Percentiles rank a stretch among this genome's conserved stretches.
These are phyloP conservation scores for Pterocarpus macrocarpus DNA, from an alignment of 306 rosid species.

Conservation along the genomic window DNA sequence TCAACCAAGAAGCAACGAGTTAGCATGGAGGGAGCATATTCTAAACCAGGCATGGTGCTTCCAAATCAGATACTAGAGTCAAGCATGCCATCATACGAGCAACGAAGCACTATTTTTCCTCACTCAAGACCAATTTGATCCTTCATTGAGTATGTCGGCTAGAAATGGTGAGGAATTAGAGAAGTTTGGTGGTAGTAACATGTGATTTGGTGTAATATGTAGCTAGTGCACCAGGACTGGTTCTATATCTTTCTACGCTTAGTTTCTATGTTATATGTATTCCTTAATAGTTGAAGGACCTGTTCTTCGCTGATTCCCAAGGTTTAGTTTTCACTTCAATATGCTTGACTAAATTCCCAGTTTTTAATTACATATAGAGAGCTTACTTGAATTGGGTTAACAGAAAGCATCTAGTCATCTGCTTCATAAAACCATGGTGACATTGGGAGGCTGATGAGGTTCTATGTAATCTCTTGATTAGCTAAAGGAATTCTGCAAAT, in stretches of 20 bases:
- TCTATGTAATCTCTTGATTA: neutral
- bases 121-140: constrained; percentile 66
- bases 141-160: constrained; percentile 58
- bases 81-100: constrained; percentile 76
- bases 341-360: constrained; percentile 34
- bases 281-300: constrained; percentile 52
- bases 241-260: constrained; percentile 45
- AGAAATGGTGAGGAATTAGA: constrained; percentile 58
- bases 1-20: constrained; percentile 68
- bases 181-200: constrained; percentile 56
- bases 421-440: constrained; percentile 11
- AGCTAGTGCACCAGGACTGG: constrained; percentile 50
- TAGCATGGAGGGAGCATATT: constrained; percentile 56
- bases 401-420: constrained; percentile 36
- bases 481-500: constrained; percentile 27
- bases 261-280: constrained; percentile 53
- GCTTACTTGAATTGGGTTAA: constrained; percentile 47
- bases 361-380: constrained; percentile 45
- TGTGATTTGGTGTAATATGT: constrained; percentile 55
- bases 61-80: constrained; percentile 92
- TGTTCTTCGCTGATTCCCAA: constrained; percentile 48
- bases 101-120: constrained; percentile 55
- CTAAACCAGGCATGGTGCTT: constrained; percentile 69
- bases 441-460: constrained; percentile 4
- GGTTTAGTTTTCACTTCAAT: constrained; percentile 56